Evolutionary conservation across 495 filamentous ascomycete species (phyloP).

Genomic region (Niebla homalea): DNA sequence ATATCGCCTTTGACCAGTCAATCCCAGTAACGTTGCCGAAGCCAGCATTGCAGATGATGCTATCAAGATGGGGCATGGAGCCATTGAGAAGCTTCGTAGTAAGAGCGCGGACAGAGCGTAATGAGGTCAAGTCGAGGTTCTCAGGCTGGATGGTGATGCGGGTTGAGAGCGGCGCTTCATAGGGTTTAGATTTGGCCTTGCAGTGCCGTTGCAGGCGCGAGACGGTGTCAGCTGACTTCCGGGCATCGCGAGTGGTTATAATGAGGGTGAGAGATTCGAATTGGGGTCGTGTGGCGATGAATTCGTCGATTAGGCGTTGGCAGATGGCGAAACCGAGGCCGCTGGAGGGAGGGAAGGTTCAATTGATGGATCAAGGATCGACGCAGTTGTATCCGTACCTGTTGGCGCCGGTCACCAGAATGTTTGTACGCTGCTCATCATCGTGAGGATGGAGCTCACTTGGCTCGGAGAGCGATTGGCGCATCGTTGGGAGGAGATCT

Average conservation of each 20-base stretch:
- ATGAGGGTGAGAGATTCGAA: slow-evolving; percentile 42
- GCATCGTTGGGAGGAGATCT: too few relatives aligned
- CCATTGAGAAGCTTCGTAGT: slow-evolving; percentile 30
- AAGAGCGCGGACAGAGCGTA: slow-evolving; percentile 41
- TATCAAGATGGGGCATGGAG: slow-evolving; percentile 57
- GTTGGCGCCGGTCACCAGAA: slow-evolving; percentile 40
- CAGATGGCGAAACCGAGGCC: slow-evolving; percentile 83
- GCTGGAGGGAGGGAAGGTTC: slow-evolving; percentile 30
- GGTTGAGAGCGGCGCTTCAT: slow-evolving; percentile 8
- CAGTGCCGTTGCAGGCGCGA: slow-evolving; percentile 28
- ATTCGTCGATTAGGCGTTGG: slow-evolving; percentile 81
- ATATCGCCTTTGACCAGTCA: slow-evolving; percentile 51
- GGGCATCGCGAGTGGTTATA: slow-evolving; percentile 37
- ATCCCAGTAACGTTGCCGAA: slow-evolving; percentile 76
- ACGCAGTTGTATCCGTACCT: slow-evolving; percentile 21
- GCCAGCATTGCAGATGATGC: slow-evolving; percentile 76
- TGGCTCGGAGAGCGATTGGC: too few relatives aligned
- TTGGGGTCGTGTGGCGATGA: slow-evolving; percentile 52
- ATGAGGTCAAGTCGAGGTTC: slow-evolving; percentile 42
- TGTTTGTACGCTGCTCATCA: slow-evolving; percentile 15
- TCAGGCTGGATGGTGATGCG: slow-evolving; percentile 35
- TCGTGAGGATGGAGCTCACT: slow-evolving; percentile 7
- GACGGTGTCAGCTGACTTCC: slow-evolving; percentile 32
- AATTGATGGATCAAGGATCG: not conserved
- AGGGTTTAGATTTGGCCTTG: slow-evolving; percentile 12